Evolutionary conservation across 2,329 filamentous ascomycete genomes (phyloP).

Genomic region (Ophiostoma montium): DNA sequence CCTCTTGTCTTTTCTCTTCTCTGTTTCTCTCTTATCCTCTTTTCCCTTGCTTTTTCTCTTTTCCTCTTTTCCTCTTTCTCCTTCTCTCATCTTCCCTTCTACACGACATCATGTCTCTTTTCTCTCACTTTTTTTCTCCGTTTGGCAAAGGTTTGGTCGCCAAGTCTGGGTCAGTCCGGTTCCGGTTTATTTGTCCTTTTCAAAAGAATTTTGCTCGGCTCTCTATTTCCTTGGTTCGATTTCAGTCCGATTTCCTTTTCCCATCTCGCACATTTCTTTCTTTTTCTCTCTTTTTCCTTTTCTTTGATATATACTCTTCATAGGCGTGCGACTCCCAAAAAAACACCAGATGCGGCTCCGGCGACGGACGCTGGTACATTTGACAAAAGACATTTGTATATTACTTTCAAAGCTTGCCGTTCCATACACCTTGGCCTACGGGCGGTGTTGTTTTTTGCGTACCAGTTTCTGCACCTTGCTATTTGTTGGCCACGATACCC

Average conservation of each 20-base stretch:
- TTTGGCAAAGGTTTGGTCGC: conserved; percentile 6
- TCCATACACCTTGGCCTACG: background rate
- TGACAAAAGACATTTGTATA: conserved; percentile 12
- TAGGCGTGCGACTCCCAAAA: conserved; percentile 12
- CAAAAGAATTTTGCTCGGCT: conserved; percentile 8
- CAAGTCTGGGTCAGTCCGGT: conserved; percentile 15
- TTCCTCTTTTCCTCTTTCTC: conserved; percentile 9
- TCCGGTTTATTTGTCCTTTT: conserved; percentile 2
- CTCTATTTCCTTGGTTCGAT: conserved; percentile 15
- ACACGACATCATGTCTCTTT: background rate
- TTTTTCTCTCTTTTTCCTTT: conserved; percentile 1
- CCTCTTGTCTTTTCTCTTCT: conserved; percentile 18
- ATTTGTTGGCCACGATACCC: background rate
- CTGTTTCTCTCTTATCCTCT: conserved; percentile 3
- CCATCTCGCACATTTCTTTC: background rate
- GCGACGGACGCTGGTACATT: conserved; percentile 11
- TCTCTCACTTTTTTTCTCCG: background rate
- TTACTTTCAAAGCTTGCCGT: conserved; percentile 3
- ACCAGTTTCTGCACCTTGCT: background rate
- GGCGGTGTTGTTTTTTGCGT: background rate
- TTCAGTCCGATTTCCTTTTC: background rate
- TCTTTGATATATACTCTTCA: conserved; percentile 14
- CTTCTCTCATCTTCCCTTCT: background rate
- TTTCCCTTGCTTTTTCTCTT: background rate
- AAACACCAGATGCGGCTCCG: conserved; percentile 7